Percentiles rank a stretch among this genome's conserved stretches.
Conservation (phyloP, 805 yeast genomes). For the Candida stauntonica region DNA sequence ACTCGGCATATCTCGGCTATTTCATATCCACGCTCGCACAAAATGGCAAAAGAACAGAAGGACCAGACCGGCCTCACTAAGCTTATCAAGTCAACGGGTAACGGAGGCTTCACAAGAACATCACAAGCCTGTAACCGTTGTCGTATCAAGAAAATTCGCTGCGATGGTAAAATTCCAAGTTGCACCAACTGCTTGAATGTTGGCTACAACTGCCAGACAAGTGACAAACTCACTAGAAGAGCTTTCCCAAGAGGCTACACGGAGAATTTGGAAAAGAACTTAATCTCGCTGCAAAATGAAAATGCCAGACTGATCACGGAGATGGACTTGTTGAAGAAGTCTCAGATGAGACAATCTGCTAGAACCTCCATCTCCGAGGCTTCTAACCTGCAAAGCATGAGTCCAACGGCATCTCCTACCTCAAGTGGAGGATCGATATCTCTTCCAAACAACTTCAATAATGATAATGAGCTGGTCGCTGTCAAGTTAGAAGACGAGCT, state of each 20-base stretch:
- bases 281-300: slow-evolving; percentile 57
- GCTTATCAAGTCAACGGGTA: slow-evolving; percentile 26
- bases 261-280: slow-evolving; percentile 61
- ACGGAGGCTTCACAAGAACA: slow-evolving; percentile 38
- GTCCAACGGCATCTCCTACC: slow-evolving; percentile 1
- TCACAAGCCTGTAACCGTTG: slow-evolving; percentile 84
- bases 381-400: background rate
- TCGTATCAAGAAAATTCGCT: slow-evolving; percentile 68
- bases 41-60: background rate
- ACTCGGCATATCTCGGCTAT: no score
- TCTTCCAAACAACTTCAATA: no score
- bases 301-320: slow-evolving; percentile 37
- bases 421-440: no score
- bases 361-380: no score
- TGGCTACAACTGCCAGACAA: slow-evolving; percentile 64
- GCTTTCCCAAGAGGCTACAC: slow-evolving; percentile 83
- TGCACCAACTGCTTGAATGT: slow-evolving; percentile 65
- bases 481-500: no score
- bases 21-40: no score
- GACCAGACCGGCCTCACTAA: slow-evolving; percentile 11
- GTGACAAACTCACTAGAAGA: slow-evolving; percentile 69
- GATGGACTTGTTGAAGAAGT: slow-evolving; percentile 25
- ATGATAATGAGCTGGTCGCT: no score
- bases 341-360: no score
- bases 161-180: slow-evolving; percentile 65